Conservation (phyloP, 805 yeast genomes). For the Candida quercuum region DNA sequence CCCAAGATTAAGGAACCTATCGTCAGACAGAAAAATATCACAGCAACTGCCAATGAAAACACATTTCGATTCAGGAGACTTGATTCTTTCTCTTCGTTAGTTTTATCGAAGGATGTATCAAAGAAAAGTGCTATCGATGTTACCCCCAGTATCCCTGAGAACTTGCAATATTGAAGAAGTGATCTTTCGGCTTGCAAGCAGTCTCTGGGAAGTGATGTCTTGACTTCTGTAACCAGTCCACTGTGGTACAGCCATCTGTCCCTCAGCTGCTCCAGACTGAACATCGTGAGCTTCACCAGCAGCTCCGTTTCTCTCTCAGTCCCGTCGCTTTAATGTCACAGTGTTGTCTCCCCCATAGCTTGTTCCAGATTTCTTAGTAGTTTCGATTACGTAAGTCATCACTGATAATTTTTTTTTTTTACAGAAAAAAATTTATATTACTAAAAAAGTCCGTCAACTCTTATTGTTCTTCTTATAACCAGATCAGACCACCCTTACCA, state of each 20-base stretch:
- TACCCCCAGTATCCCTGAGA: constrained; percentile 14
- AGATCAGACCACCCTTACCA: background rate
- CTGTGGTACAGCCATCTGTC: background rate
- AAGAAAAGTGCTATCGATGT: constrained; percentile 17
- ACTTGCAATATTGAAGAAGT: constrained; percentile 17
- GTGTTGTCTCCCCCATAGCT: no score
- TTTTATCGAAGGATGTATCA: constrained; percentile 12
- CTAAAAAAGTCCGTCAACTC: no score
- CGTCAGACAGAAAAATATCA: constrained; percentile 11
- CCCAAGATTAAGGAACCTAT: constrained; percentile 13
- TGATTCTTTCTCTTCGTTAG: background rate
- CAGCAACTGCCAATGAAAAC: constrained; percentile 10
- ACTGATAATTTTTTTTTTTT: constrained; percentile 3
- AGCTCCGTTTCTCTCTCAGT: no score
- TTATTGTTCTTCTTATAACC: background rate
- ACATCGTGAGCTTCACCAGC: no score
- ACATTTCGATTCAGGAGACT: constrained; percentile 4
- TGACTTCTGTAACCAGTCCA: constrained; percentile 9
- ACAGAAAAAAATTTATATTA: constrained; percentile 3
- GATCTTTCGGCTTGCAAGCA: constrained; percentile 25
- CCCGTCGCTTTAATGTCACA: constrained; percentile 1
- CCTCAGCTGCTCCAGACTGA: background rate
- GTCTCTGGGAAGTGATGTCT: constrained; percentile 22
- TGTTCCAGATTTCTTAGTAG: background rate
- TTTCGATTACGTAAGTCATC: constrained; percentile 4